Evolutionary conservation across 2,329 filamentous ascomycete genomes (phyloP), one percentile per base, ranked within the genome.

Genomic region (Colletotrichum godetiae): DNA sequence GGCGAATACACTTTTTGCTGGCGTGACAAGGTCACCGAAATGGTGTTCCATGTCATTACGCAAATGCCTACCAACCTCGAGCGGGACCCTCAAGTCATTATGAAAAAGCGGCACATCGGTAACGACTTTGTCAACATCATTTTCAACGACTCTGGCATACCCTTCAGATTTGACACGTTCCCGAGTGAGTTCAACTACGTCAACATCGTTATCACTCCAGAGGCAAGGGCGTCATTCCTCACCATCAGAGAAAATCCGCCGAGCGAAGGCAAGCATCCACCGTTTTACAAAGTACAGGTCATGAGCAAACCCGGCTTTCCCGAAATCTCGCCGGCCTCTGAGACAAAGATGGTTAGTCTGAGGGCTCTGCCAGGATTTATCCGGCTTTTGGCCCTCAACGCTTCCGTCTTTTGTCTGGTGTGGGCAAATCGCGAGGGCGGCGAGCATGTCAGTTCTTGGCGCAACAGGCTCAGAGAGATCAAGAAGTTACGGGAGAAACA

Each of bases 121-220:
- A 99, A 99, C 80, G 97, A 98, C 82, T 97, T 94, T 81, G 97
- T 99, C 80, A 98, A 98, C 80, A 97, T 99, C 77, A 93, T 99
- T 71, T 99, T 97, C 88, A 99, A 99, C 81, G 95, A 97, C 79
- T 98, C 95, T 2, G 96, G 97, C n/a, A 82, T 92, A 60, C 93
- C 94, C 0, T 98, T 98, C 85, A 89, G 90, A 67, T 97, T 98
- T 80, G 91, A 98, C 80, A 98, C 94, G 0, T 97, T 99, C 78
- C 95, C 95, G 0, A 97, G 95, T 0, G 93, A 96, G 70, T 98
- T 99, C 87, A 98, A 98, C 80, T 98, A 94, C 79, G 95, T 99
- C 80, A 95, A 98, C 81, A 98, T 99, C 78, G 93, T 98, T 77
- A 96, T 99, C 79, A 94, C 94, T 2, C 97, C 97, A 0, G 94